Evolutionary conservation across 108 stramenopile species (phyloP).

Genomic region (Mayamaea pseudoterrestris): DNA sequence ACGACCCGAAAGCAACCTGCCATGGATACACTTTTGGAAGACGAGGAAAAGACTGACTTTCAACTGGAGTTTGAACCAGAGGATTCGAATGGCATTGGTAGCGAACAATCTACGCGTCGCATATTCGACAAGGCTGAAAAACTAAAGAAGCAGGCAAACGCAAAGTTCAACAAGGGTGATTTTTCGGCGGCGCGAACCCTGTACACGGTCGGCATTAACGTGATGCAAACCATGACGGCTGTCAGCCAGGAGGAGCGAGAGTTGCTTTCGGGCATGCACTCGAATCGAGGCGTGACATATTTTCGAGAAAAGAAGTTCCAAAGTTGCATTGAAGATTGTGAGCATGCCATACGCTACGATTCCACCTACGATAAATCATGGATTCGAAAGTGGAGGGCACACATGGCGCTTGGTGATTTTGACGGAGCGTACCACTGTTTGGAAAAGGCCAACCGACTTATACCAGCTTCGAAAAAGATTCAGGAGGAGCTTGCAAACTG

Average conservation of each 20-base stretch:
- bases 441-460: constrained; percentile 16
- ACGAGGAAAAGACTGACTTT: no score
- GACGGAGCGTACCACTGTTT: constrained; percentile 27
- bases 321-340: constrained; percentile 28
- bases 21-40: no score
- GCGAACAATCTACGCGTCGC: not conserved
- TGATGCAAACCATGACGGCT: constrained; percentile 10
- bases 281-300: constrained; percentile 37
- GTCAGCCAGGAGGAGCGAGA: constrained; percentile 12
- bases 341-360: constrained; percentile 27
- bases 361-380: constrained; percentile 32
- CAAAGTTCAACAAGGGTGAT: constrained; percentile 39
- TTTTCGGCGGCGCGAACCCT: constrained; percentile 22
- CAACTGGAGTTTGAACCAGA: no score
- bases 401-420: constrained; percentile 39
- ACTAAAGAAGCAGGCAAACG: constrained; percentile 41
- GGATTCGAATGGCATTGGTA: no score
- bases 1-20: no score
- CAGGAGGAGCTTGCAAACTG: constrained; percentile 22
- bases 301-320: constrained; percentile 34
- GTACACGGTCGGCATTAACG: constrained; percentile 27
- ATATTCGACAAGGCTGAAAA: constrained; percentile 24
- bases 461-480: constrained; percentile 24
- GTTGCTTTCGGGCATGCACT: constrained; percentile 23
- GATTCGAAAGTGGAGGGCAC: constrained; percentile 38